These are phyloP conservation scores for Trichoderma koningiopsis DNA, from an alignment of 2,329 filamentous ascomycete species.

Conservation along the genomic window DNA sequence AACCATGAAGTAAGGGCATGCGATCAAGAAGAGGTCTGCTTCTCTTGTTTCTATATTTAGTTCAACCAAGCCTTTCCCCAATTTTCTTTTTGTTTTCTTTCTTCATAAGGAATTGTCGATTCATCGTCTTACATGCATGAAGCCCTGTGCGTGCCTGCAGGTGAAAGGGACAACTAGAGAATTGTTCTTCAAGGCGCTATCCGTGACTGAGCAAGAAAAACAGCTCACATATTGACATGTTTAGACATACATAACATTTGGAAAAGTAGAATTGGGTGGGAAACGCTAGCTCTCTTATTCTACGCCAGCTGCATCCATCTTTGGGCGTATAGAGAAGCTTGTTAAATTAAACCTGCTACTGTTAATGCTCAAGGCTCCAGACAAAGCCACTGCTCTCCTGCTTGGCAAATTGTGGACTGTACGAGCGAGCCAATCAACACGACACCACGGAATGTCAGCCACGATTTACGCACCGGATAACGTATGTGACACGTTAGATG, in stretches of 20 bases:
- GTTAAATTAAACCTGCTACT: neutral
- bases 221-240: neutral
- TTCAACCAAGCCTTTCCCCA: neutral
- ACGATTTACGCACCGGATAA: neutral
- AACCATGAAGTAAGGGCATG: neutral
- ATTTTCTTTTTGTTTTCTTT: neutral
- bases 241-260: neutral
- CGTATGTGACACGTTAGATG: neutral
- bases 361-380: neutral
- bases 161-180: neutral
- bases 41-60: neutral
- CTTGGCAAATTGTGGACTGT: neutral
- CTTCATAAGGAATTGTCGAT: neutral
- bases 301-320: neutral
- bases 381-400: neutral
- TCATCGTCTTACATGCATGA: neutral
- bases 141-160: neutral
- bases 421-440: neutral
- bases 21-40: neutral
- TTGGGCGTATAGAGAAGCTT: neutral
- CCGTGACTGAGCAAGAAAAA: too few relatives aligned
- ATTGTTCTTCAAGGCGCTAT: neutral
- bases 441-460: neutral
- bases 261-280: neutral
- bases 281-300: neutral